Evolutionary conservation across 78 protist species (phyloP), one percentile per base, ranked within the genome.

Genomic region (Chrysochromulina parva): DNA sequence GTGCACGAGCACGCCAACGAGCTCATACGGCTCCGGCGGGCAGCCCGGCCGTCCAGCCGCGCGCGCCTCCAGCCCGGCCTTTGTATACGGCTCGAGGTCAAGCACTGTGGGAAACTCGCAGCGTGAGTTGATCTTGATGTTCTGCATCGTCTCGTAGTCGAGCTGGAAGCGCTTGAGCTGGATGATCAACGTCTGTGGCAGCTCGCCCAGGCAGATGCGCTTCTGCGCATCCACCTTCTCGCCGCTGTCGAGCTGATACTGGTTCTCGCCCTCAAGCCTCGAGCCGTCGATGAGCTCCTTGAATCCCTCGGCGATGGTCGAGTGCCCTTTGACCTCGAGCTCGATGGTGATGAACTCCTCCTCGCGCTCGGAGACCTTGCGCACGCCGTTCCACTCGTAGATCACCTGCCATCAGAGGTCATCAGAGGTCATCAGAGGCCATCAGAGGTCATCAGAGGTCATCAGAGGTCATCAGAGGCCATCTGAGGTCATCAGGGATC

Each of bases 101-200:
- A 93, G 85, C 50, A 38, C 67, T 81, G 60, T 71, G 38, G 97
- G 97, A 92, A 96, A 96, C 17, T 80, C 82, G 19, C 91, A 88
- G 24, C 50, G 67, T 52, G 94, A 95, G 80, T 94, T 96, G 48
- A 96, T 55, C 66, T 96, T 96, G 5, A 92, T 57, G 66, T 96
- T 38, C 28, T 71, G 17, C 96, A 96, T 90, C n/a, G 88, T 47
- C 76, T 95, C 96, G 54, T 92, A 88, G 93, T 96, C 96, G 78
- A 93, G 94, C 85, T 96, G 96, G 67, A 96, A 96, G 28, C 97
- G 90, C 91, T 96, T 96, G 93, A 92, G 91, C 90, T 96, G 97
- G 28, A 91, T 57, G n/a, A 91, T 14, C 24, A 91, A 73, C 47
- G 74, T 84, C 47, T 76, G 19, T 20, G 93, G 93, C 74, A 91